Evolutionary conservation across 371 early-diverging fungal species (phyloP).

Genomic region (Homolaphlyctis polyrhiza): DNA sequence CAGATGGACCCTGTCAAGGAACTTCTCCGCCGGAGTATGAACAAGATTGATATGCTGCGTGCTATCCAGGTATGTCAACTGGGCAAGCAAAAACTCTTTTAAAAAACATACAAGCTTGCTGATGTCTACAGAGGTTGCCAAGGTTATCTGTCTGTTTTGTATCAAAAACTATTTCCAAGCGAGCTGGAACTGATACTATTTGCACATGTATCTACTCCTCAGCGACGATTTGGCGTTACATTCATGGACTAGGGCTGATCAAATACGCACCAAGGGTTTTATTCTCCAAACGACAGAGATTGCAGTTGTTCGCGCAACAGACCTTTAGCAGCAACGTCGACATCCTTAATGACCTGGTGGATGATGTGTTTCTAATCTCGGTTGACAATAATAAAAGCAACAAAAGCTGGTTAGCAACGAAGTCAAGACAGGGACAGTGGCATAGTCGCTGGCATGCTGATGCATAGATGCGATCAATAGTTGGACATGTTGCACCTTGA

Average conservation of each 20-base stretch:
- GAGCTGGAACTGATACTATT: too few relatives aligned
- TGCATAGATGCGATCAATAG: neutral
- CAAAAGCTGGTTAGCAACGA: neutral
- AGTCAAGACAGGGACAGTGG: too few relatives aligned
- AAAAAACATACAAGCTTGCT: too few relatives aligned
- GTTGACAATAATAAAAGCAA: neutral
- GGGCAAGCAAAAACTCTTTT: too few relatives aligned
- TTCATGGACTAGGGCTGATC: constrained; percentile 10
- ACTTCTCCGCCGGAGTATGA: constrained; percentile 12
- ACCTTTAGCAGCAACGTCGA: neutral
- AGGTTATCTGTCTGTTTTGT: too few relatives aligned
- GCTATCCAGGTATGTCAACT: constrained; percentile 8
- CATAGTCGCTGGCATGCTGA: too few relatives aligned
- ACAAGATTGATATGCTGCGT: constrained; percentile 11
- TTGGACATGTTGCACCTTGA: neutral
- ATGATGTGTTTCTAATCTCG: neutral
- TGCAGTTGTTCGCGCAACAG: neutral
- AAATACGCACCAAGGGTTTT: too few relatives aligned
- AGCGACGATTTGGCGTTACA: constrained; percentile 9
- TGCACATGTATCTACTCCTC: too few relatives aligned
- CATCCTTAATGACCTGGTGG: neutral
- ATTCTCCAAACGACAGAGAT: too few relatives aligned
- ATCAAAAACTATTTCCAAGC: too few relatives aligned
- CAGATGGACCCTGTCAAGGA: constrained; percentile 18
- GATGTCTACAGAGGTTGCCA: too few relatives aligned